Conservation (phyloP, 352 stramenopile species). For the Globisporangium sylvaticum region DNA sequence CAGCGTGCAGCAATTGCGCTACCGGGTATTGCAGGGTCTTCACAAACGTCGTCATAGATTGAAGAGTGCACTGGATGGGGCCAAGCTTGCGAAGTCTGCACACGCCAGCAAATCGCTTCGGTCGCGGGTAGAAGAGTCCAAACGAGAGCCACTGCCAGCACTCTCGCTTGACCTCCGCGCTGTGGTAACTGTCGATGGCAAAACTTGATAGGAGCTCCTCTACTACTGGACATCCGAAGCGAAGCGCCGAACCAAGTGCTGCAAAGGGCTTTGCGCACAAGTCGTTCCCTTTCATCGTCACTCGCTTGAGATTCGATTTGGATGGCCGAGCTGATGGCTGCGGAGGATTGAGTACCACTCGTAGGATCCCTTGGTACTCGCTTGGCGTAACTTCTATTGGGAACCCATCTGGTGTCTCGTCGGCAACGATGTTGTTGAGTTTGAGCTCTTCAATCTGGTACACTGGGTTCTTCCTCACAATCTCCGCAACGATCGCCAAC, state of each 20-base stretch:
- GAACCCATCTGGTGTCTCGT: background rate
- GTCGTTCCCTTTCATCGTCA: slow-evolving; percentile 10
- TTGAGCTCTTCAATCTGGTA: slow-evolving; percentile 5
- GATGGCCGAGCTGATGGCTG: background rate
- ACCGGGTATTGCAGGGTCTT: background rate
- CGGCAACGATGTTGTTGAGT: slow-evolving; percentile 7
- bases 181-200: background rate
- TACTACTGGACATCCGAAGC: background rate
- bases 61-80: background rate
- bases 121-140: background rate
- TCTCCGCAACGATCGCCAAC: background rate
- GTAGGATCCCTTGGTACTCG: slow-evolving; percentile 1
- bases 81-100: background rate
- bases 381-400: background rate
- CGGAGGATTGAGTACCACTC: background rate
- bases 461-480: background rate
- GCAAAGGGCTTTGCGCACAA: slow-evolving; percentile 4
- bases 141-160: slow-evolving; percentile 9
- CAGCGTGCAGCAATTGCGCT: background rate
- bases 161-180: background rate
- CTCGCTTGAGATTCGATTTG: background rate
- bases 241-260: slow-evolving; percentile 5
- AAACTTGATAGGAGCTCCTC: slow-evolving; percentile 5
- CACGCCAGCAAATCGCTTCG: background rate
- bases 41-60: background rate